Evolutionary conservation across 2,329 filamentous ascomycete species (phyloP), one percentile per base, ranked within the genome.

Genomic region (Helicocarpus griseus): DNA sequence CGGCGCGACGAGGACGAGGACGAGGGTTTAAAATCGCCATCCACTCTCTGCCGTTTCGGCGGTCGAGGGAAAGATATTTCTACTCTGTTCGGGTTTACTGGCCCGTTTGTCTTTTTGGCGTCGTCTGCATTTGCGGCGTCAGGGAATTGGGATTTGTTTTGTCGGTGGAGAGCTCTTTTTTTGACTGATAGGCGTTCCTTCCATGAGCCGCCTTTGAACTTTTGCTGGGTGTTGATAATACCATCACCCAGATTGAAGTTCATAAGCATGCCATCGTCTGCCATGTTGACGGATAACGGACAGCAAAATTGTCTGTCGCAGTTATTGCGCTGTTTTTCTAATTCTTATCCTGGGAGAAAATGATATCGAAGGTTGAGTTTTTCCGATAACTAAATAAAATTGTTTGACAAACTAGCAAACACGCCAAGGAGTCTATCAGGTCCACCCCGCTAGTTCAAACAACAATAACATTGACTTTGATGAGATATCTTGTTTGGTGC

Each of bases 221-320:
- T 78, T 3, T 75, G 71, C 59, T 77, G 76, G 5, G 78, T 75
- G 54, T 83, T 77, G 50, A 87, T 66, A 11, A 85, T 78, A 17
- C 74, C 78, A 54, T 87, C 82, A 26, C 81, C 79, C 52, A 95
- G 74, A 61, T 89, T 83, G 66, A 97, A 96, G 63, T 97, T 97
- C 65, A 97, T 76, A 52, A 96, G 79, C 81, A 98, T 86, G 60
- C 89, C 89, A 82, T 95, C 87, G 74, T 97, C 90, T 48, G 87
- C 87, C 90, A 97, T 96, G 55, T 48, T 60, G 49, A 9, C 44
- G 19, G 29, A 47, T 36, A 47, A 19, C 24, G 29, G 44, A 47
- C 29, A 17, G 6, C 7, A 36, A 43, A 35, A 35, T 36, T 28
- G 4, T 35, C 29, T 19, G 28, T 47, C 29, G 13, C 22, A 44